A percentile compares a stretch with the other conserved stretches of the same genome.
Evolutionary conservation across 2,329 filamentous ascomycete species (phyloP).

Genomic region (Aspergillus pseudoterreus): DNA sequence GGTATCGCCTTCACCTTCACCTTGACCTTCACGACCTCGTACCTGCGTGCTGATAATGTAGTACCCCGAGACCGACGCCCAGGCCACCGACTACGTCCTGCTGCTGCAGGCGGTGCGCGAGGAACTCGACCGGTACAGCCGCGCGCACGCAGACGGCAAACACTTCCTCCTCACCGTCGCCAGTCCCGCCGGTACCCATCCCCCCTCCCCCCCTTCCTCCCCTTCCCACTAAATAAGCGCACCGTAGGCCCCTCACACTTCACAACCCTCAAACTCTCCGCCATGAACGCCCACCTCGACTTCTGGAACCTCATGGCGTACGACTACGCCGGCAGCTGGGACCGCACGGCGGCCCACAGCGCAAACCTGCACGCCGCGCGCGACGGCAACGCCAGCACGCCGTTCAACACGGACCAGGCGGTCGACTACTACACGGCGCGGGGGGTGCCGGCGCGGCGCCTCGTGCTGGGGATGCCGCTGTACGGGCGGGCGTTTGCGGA

Average conservation of each 20-base stretch:
- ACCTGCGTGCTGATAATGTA: slow-evolving; percentile 4
- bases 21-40: not conserved
- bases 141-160: slow-evolving; percentile 33
- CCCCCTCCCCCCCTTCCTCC: not conserved
- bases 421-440: slow-evolving; percentile 65
- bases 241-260: slow-evolving; percentile 45
- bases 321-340: slow-evolving; percentile 82
- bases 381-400: slow-evolving; percentile 61
- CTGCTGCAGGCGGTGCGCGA: slow-evolving; percentile 30
- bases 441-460: slow-evolving; percentile 65
- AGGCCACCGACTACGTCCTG: slow-evolving; percentile 35
- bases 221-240: slow-evolving; percentile 1
- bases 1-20: slow-evolving; percentile 5
- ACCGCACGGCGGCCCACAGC: slow-evolving; percentile 67
- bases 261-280: slow-evolving; percentile 38
- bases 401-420: slow-evolving; percentile 71
- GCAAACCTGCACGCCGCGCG: slow-evolving; percentile 69
- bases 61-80: slow-evolving; percentile 30
- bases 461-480: slow-evolving; percentile 87
- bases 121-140: slow-evolving; percentile 41
- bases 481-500: slow-evolving; percentile 83
- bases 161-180: slow-evolving; percentile 47
- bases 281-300: slow-evolving; percentile 47
- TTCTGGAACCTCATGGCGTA: slow-evolving; percentile 72
- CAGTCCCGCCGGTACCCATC: slow-evolving; percentile 38